Conservation (phyloP, 805 yeast genomes). For the Blastobotrys mokoenaii region DNA sequence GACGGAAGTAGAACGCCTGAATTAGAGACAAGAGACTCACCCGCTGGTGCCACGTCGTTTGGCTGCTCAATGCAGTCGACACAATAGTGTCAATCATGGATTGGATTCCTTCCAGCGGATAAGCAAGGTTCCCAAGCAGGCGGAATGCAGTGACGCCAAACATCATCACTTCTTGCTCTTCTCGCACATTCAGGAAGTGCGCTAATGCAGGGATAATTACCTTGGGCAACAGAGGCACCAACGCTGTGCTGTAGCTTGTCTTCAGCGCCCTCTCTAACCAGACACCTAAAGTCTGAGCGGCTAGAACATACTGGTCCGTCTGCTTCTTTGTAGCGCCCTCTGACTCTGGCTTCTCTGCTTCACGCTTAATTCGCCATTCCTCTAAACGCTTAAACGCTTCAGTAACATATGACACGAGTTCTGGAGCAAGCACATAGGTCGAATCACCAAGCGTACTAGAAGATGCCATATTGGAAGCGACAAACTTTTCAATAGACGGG, state of each 20-base stretch:
- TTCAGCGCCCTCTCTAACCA: conserved; percentile 49
- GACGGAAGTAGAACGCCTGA: conserved; percentile 63
- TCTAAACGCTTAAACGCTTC: conserved; percentile 39
- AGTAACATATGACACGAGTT: conserved; percentile 33
- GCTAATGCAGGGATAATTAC: conserved; percentile 64
- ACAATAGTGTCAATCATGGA: conserved; percentile 38
- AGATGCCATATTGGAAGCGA: conserved; percentile 31
- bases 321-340: background rate
- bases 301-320: conserved; percentile 48
- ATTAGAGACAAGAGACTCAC: conserved; percentile 58
- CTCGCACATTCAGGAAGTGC: conserved; percentile 57
- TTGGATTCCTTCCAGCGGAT: conserved; percentile 35
- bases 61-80: conserved; percentile 25
- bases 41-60: conserved; percentile 52
- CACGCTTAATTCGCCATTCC: conserved; percentile 27
- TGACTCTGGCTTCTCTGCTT: conserved; percentile 1
- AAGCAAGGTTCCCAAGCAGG: conserved; percentile 41
- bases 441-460: conserved; percentile 28
- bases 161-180: conserved; percentile 52
- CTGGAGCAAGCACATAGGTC: conserved; percentile 24
- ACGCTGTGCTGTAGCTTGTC: conserved; percentile 44
- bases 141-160: conserved; percentile 41
- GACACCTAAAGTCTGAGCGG: conserved; percentile 54
- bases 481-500: conserved; percentile 32
- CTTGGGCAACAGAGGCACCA: conserved; percentile 43